A percentile compares a stretch with the other conserved stretches of the same genome.
Evolutionary conservation across 2,329 filamentous ascomycete genomes (phyloP).

Genomic region (Aspergillus calidoustus): DNA sequence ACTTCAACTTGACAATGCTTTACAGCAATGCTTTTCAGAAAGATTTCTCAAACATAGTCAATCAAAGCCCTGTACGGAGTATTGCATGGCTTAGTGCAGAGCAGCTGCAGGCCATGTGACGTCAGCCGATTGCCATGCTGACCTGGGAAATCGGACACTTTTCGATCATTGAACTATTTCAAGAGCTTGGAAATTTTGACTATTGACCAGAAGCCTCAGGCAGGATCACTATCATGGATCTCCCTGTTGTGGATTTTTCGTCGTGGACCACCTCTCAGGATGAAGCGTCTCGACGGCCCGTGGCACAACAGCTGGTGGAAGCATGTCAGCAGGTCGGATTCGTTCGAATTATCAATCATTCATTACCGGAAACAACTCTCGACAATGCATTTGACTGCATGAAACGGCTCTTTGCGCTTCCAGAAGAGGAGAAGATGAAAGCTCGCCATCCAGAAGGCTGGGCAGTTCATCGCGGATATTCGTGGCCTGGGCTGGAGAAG

Average conservation of each 20-base stretch:
- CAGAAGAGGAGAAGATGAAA: conserved; percentile 52
- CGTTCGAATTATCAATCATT: conserved; percentile 55
- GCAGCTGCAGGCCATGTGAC: conserved; percentile 15
- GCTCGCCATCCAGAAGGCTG: conserved; percentile 56
- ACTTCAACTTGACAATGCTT: background rate
- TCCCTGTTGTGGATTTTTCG: conserved; percentile 48
- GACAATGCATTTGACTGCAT: conserved; percentile 52
- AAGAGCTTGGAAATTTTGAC: background rate
- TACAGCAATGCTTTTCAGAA: background rate
- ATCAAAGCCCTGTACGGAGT: background rate
- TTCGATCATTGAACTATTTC: background rate
- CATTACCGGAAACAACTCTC: conserved; percentile 44
- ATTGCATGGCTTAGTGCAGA: background rate
- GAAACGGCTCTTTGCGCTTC: conserved; percentile 51
- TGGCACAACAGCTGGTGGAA: conserved; percentile 46
- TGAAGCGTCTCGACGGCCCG: conserved; percentile 31
- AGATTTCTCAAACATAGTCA: background rate
- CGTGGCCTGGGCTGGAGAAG: conserved; percentile 59
- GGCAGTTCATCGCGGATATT: conserved; percentile 60
- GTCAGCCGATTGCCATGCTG: conserved; percentile 6
- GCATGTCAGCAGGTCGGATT: conserved; percentile 54
- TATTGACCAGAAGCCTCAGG: background rate
- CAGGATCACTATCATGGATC: conserved; percentile 23
- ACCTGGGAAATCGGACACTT: background rate
- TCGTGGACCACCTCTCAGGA: conserved; percentile 38